Conservation (phyloP, 1,284 basidiomycete species). For the Agaricales sp. region DNA sequence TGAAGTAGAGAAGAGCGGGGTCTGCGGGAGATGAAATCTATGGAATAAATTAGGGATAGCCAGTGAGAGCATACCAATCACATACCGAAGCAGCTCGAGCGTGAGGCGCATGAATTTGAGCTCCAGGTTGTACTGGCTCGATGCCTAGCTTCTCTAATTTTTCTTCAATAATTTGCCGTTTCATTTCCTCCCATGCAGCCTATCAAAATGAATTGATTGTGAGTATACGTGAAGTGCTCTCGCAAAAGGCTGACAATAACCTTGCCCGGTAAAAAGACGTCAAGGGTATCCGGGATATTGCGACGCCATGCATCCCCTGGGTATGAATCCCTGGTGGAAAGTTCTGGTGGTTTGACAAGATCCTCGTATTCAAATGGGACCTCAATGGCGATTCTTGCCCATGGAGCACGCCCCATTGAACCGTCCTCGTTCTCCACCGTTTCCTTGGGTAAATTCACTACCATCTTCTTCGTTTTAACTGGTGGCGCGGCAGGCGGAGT, state of each 20-base stretch:
- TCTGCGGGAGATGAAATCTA: conserved; percentile 82
- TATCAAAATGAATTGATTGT: conserved; percentile 17
- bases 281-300: conserved; percentile 51
- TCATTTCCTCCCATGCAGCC: conserved; percentile 64
- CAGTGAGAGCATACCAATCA: conserved; percentile 12
- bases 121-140: conserved; percentile 33
- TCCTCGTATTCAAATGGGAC: conserved; percentile 29
- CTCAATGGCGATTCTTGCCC: conserved; percentile 52
- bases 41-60: conserved; percentile 7
- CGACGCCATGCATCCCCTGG: conserved; percentile 51
- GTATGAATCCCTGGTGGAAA: conserved; percentile 41
- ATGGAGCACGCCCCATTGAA: conserved; percentile 34
- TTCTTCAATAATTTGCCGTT: conserved; percentile 62
- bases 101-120: conserved; percentile 60
- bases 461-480: not conserved
- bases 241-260: conserved; percentile 34
- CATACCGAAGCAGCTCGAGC: conserved; percentile 70
- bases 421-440: conserved; percentile 34
- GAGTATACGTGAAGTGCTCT: conserved; percentile 6
- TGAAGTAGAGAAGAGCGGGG: conserved; percentile 67
- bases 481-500: conserved; percentile 17
- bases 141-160: conserved; percentile 71
- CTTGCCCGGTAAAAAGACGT: conserved; percentile 77
- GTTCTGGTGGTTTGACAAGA: conserved; percentile 33
- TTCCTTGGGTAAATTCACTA: conserved; percentile 65